Evolutionary conservation across 352 stramenopile species (phyloP).

Genomic region (Pythium pyrilobum): DNA sequence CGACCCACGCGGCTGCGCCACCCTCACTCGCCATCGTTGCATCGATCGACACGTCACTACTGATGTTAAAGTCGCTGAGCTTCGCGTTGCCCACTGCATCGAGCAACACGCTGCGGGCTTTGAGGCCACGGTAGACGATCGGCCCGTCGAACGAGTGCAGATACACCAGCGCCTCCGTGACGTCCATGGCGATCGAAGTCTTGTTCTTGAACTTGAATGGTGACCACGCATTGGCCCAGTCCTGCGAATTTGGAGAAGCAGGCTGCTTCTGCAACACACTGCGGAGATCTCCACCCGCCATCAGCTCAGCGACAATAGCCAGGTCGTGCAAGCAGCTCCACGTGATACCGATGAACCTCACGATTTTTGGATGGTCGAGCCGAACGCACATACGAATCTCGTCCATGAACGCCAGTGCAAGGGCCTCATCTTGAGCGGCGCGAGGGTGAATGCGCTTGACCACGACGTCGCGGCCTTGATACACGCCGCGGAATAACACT

Average conservation of each 20-base stretch:
- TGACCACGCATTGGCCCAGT: too few relatives aligned
- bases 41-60: neutral
- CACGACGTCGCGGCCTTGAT: neutral
- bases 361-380: neutral
- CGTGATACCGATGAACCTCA: neutral
- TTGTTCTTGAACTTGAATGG: too few relatives aligned
- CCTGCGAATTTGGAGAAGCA: too few relatives aligned
- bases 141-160: too few relatives aligned
- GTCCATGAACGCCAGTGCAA: neutral
- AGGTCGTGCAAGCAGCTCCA: neutral
- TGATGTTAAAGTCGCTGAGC: constrained; percentile 10
- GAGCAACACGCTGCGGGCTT: constrained; percentile 11
- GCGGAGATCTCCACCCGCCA: neutral
- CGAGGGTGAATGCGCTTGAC: neutral
- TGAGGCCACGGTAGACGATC: too few relatives aligned
- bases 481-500: neutral
- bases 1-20: constrained; percentile 18
- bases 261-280: neutral
- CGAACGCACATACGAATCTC: neutral
- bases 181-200: too few relatives aligned
- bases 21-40: constrained; percentile 18
- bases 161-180: too few relatives aligned
- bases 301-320: neutral
- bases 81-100: neutral
- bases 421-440: neutral